Conservation (phyloP, 2,329 filamentous ascomycete genomes). For the Colletotrichum lindemuthianum region DNA sequence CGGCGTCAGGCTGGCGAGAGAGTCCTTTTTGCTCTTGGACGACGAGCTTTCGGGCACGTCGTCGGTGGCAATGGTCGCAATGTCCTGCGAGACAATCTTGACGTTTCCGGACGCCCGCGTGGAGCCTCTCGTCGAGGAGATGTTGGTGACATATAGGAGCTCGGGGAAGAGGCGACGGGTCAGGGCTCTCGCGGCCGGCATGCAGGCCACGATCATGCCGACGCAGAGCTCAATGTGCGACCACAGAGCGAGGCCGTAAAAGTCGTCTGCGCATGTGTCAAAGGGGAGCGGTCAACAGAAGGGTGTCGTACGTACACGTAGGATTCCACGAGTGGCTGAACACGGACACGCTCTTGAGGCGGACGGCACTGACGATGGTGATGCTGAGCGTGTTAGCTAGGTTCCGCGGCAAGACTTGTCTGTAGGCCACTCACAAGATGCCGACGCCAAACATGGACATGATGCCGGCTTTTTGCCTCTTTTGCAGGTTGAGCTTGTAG, state of each 20-base stretch:
- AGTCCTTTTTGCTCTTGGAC: slow-evolving; percentile 35
- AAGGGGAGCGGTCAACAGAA: slow-evolving; percentile 52
- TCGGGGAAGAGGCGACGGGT: slow-evolving; percentile 24
- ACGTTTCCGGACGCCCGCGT: slow-evolving; percentile 26
- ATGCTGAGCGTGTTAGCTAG: slow-evolving; percentile 1
- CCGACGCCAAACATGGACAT: slow-evolving; percentile 33
- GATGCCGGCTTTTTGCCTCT: slow-evolving; percentile 27
- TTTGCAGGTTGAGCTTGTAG: slow-evolving; percentile 28
- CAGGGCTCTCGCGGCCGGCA: slow-evolving; percentile 27
- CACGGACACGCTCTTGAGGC: slow-evolving; percentile 6
- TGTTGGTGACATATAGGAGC: slow-evolving; percentile 20
- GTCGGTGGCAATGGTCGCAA: slow-evolving; percentile 9
- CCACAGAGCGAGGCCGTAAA: slow-evolving; percentile 46
- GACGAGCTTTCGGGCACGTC: slow-evolving; percentile 1
- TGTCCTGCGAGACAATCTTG: slow-evolving; percentile 29
- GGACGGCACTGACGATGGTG: slow-evolving; percentile 22
- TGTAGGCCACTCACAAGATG: slow-evolving; percentile 12
- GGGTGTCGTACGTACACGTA: slow-evolving; percentile 38
- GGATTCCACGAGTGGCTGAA: slow-evolving; percentile 32
- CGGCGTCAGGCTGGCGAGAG: slow-evolving; percentile 41
- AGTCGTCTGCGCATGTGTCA: slow-evolving; percentile 44
- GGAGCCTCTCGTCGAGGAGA: slow-evolving; percentile 1
- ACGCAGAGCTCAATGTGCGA: slow-evolving; percentile 27
- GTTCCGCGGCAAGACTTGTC: accelerated
- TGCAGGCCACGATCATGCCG: slow-evolving; percentile 23